Evolutionary conservation across 176 grass and related monocot genomes (phyloP), one percentile per base, ranked within the genome.

Genomic region (Aechmea fasciata): DNA sequence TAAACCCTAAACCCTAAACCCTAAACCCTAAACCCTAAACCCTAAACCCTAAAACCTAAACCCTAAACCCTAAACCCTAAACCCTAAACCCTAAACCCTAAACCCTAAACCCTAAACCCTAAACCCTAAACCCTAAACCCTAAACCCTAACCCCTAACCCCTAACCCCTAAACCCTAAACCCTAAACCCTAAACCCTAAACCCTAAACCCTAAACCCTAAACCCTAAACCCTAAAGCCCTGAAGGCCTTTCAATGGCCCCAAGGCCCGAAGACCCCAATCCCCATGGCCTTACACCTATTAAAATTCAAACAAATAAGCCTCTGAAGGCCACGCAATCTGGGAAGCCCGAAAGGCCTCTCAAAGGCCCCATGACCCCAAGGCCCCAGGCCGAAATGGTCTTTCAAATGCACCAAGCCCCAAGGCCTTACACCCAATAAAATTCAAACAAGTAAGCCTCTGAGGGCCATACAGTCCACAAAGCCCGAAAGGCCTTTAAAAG

Each of bases 11-110:
- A 57, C 53, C 53, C 53, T 57, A 57, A 57, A 57, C 53, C 53
- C 53, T 57, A 57, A 57, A 57, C 53, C 53, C 53, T 57, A 57
- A 57, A 57, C 53, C 53, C 53, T 57, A 57, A 57, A 57, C 53
- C 53, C 53, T 57, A 57, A 57, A 57, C 53, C 53, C 53, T 57
- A 57, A 57, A 57, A 14, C 53, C 53, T 57, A 57, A 57, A 57
- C 53, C 53, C 53, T 57, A 57, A 57, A 57, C 53, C 53, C 53
- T 57, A 57, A 57, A 57, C 11, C 53, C 53, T 15, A 15, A 57
- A 57, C 11, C 53, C 53, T 15, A 15, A 57, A 57, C 11, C 53
- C 53, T 15, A 15, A 57, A 57, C 11, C 53, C 53, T 57, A 57
- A 57, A 57, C 53, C 53, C 53, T 18, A 57, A 57, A 57, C 53